Base-by-base conservation (phyloP, 805 yeast genomes). In the Monosporozyma yasuniensis region DNA sequence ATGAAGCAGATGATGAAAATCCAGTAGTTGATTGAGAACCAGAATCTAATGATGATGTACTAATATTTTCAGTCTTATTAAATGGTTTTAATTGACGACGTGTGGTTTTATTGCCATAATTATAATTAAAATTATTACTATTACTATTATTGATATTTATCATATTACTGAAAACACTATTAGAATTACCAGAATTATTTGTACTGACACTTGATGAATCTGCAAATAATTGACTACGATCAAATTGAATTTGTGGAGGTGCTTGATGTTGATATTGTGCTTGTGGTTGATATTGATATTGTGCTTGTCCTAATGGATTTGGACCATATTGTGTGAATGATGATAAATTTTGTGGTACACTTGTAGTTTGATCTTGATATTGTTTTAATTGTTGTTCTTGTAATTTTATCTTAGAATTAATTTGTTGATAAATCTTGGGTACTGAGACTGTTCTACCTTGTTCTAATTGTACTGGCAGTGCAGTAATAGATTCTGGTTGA, bases 401-500 rank as follows among this genome's bases (percentile, higher is more conserved):
- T 19, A 43, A 30, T 22, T 32, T 34, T n/a, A 28, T 30, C n/a
- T 35, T 34, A 7, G 23, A 30, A 44, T 30, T 44, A 7, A 44
- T 32, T 32, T 44, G 46, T 44, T 30, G 38, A 32, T 44, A 32
- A 30, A 32, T 30, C 12, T 44, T 44, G 1, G 46, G 46, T 32
- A 44, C n/a, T 7, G 38, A 32, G 7, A 44, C 28, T 19, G n/a
- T 30, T 19, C 27, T 43, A 9, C 19, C 47, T 23, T 14, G 28
- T 18, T 46, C 37, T 7, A 48, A 21, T 25, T 44, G 41, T 4
- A 48, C 27, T 10, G 50, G 47, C 18, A 43, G 30, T n/a, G 47
- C 53, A 2, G 45, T 25, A n/a, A 52, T 48, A 23, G 38, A 14
- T 23, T 32, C 46, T 27, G 50, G 47, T 14, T 34, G 49, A 2